Conservation (phyloP, 352 stramenopile genomes). For the Phytophthora niederhauseri region DNA sequence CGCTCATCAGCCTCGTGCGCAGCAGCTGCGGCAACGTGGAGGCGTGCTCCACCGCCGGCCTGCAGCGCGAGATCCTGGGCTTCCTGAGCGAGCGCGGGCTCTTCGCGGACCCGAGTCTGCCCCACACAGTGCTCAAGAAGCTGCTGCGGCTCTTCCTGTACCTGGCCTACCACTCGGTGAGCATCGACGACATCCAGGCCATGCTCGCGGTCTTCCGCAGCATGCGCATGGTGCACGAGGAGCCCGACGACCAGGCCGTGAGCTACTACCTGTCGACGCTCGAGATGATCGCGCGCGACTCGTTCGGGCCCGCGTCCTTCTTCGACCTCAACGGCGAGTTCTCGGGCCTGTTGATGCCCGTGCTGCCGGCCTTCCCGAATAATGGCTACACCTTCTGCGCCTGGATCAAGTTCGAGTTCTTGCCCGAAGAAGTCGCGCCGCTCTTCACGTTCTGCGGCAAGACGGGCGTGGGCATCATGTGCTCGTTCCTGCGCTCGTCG, state of each 20-base stretch:
- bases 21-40: conserved; percentile 82
- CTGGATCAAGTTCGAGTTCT: conserved; percentile 85
- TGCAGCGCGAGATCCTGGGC: conserved; percentile 74
- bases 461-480: conserved; percentile 77
- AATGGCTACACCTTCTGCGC: conserved; percentile 88
- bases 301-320: conserved; percentile 81
- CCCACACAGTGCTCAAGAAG: conserved; percentile 75
- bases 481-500: conserved; percentile 77
- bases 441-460: conserved; percentile 86
- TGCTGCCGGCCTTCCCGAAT: conserved; percentile 74
- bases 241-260: conserved; percentile 70
- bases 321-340: conserved; percentile 84
- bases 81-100: conserved; percentile 77
- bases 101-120: conserved; percentile 64
- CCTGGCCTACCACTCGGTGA: conserved; percentile 79
- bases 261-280: conserved; percentile 83
- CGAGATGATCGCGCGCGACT: conserved; percentile 87
- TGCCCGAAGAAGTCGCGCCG: conserved; percentile 70
- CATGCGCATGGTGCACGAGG: conserved; percentile 66
- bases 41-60: conserved; percentile 64
- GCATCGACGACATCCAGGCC: conserved; percentile 76
- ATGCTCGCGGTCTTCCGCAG: conserved; percentile 86
- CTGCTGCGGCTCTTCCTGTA: conserved; percentile 80
- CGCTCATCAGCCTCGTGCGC: conserved; percentile 78
- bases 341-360: conserved; percentile 71